These are phyloP conservation scores for Emiliania huxleyi DNA, from an alignment of 78 protist species.

Conservation along the genomic window DNA sequence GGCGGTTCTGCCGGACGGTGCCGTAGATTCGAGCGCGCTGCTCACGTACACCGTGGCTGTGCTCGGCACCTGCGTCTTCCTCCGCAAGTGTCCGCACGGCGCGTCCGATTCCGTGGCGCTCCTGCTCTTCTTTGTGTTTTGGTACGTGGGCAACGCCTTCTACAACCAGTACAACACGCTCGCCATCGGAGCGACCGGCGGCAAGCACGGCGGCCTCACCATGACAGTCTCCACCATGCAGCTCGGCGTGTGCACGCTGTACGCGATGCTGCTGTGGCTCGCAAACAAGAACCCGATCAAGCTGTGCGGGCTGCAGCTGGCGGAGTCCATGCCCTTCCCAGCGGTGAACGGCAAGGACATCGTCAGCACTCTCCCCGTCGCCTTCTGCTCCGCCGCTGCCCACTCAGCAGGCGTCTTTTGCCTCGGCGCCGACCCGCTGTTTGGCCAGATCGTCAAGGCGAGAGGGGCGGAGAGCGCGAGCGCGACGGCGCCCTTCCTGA, in stretches of 20 bases:
- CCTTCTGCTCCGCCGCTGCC: slow-evolving; percentile 46
- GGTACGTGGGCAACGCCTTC: slow-evolving; percentile 26
- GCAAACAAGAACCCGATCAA: not conserved
- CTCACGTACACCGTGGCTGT: too few species aligned
- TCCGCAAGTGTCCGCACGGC: too few species aligned
- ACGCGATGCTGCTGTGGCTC: slow-evolving; percentile 26
- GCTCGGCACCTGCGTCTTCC: too few species aligned
- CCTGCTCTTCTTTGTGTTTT: slow-evolving; percentile 27
- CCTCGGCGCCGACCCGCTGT: slow-evolving; percentile 27
- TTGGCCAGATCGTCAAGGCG: slow-evolving; percentile 54
- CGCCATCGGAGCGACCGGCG: slow-evolving; percentile 34
- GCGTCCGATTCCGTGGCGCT: too few species aligned
- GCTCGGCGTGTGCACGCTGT: slow-evolving; percentile 37
- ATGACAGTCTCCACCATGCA: slow-evolving; percentile 42
- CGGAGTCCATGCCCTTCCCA: not conserved
- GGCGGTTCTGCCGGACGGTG: too few species aligned
- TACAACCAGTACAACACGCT: slow-evolving; percentile 1
- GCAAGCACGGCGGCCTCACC: not conserved
- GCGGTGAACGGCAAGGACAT: too few species aligned
- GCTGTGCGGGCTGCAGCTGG: not conserved
- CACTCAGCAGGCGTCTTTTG: slow-evolving; percentile 12
- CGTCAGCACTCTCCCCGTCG: slow-evolving; percentile 25
- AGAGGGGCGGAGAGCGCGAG: too few species aligned
- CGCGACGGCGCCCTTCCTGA: too few species aligned
- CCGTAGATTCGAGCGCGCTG: too few species aligned